Base-by-base conservation (phyloP, 1,284 basidiomycete species). In the Wallemia hederae region DNA sequence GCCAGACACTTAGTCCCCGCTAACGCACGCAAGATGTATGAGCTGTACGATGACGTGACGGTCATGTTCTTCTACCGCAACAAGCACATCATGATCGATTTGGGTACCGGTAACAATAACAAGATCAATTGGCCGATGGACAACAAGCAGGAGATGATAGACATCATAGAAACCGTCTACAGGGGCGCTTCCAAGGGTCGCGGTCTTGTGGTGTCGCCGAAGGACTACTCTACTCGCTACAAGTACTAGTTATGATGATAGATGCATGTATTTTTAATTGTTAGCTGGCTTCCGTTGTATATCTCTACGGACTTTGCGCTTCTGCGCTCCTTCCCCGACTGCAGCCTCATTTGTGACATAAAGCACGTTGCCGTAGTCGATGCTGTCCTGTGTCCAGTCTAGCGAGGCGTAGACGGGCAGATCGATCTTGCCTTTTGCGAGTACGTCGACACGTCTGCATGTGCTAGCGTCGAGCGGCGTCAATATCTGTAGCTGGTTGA, bases 1-100 rank as follows among this genome's bases (percentile, higher is more conserved):
- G n/a, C n/a, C n/a, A n/a, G n/a, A n/a, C n/a, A n/a, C n/a, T 15
- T n/a, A 14, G 2, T 3, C n/a, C n/a, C n/a, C n/a, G n/a, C n/a
- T 2, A 24, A 39, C 55, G 55, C 15, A 1, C 1, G 22, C 67
- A 89, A n/a, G 85, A 89, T 89, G 85, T 89, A 88, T 68, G 85
- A 89, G 69, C 74, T 96, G 71, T 96, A 96, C 70, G 90, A 96
- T 68, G 80, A 83, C 1, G 92, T 87, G 70, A 94, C 90, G 1
- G 84, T 92, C 67, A 96, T 96, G 90, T 92, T 92, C 77, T 92
- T 92, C 74, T 92, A 92, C 73, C 80, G 88, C 49, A 96, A 96
- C 74, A 94, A 98, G 71, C 92, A 99, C 69, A 99, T 98, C 73
- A 97, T 98, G 92, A 96, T 98, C 69, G 92, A 97, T 79, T 74